phyloP scores from a whole-genome alignment of 148 eudicot species.

The Rhododendron vialii region DNA sequence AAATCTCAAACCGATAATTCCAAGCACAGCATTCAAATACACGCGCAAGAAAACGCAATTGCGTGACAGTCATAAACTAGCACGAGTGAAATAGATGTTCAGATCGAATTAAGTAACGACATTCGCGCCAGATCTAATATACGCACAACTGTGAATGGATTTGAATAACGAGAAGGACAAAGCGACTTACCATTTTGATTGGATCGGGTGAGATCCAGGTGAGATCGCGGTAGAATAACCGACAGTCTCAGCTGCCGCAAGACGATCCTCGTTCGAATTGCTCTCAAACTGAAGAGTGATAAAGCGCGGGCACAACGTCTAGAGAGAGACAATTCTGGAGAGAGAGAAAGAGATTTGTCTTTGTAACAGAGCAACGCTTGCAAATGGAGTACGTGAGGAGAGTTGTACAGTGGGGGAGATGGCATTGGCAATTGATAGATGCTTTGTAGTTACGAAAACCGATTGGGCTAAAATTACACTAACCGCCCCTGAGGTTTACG shows the following conservation, averaged over 20 bases:
- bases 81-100: background rate
- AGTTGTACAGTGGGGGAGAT: background rate
- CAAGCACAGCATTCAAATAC: background rate
- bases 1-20: background rate
- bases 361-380: constrained; percentile 4
- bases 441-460: constrained; percentile 15
- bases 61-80: background rate
- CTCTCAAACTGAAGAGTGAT: background rate
- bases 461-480: background rate
- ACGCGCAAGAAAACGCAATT: constrained; percentile 1
- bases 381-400: background rate
- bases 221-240: background rate
- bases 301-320: background rate
- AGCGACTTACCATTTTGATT: constrained; percentile 35
- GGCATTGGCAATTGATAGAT: background rate
- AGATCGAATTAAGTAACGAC: constrained; percentile 15
- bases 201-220: constrained; percentile 5
- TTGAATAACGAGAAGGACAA: background rate
- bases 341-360: background rate
- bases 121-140: constrained; percentile 32
- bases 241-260: background rate
- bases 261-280: constrained; percentile 3
- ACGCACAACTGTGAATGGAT: background rate
- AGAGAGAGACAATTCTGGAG: background rate
- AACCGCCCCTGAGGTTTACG: background rate